Evolutionary conservation across 192 early-diverging fungal genomes (phyloP), one percentile per base, ranked within the genome.

Genomic region (Phycomyces blakesleeanus): DNA sequence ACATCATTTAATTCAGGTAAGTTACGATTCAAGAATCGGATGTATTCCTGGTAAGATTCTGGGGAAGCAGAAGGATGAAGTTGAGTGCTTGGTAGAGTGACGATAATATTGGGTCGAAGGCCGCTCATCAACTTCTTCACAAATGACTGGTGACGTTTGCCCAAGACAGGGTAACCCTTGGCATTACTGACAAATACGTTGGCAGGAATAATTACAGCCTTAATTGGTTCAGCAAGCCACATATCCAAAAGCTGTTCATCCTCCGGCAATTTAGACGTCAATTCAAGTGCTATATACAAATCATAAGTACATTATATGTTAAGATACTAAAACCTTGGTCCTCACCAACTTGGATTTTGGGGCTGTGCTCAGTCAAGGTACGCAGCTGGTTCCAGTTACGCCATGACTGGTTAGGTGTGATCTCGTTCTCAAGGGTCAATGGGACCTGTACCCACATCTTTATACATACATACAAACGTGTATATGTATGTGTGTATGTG

Each of bases 211-310:
- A 93, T 80, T 4, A 97, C 76, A 1, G 80, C 69, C 59, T 85
- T 82, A 18, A 99, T 76, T 0, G 97, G 97, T 64, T 98, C 96
- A 1, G 94, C 89, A 14, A 85, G 69, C 97, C 97, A 99, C 51
- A 76, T 78, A 11, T 80, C 74, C 12, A 85, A 29, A 24, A 77
- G 67, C 9, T 75, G 34, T 25, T 67, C 52, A 14, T 74, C 73
- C 20, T 75, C 69, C 9, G 84, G 85, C 16, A 88, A 63, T 4
- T 87, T 63, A 0, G 77, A 63, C 0, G 75, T 71, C 5, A 86
- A 24, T 54, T 86, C 79, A 56, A 95, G 68, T 14, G 89, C 89
- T 58, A 83, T 57, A 40, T 71, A n/a, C n/a, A n/a, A 53, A 0
- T 83, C 59, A 59, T 69, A 34, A 34, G 29, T 47, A 37, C 18